Percentiles rank a stretch among this genome's conserved stretches.
phyloP scores from a whole-genome alignment of 2,329 filamentous ascomycete genomes.

The Fusarium burgessii region DNA sequence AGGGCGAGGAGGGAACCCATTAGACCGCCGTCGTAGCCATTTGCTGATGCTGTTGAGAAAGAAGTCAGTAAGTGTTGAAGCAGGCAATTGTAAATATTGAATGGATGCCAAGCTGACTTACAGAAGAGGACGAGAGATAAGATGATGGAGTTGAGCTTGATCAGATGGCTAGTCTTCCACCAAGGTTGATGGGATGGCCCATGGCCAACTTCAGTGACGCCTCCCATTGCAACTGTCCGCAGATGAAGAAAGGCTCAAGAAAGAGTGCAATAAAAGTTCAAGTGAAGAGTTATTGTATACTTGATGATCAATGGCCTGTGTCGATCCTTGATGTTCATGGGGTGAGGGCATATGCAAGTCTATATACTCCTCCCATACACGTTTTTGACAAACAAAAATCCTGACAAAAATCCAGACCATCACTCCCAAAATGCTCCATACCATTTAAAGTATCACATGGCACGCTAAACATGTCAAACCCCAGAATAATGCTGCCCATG shows the following conservation, averaged over 20 bases:
- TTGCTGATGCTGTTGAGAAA: background rate
- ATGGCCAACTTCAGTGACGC: background rate
- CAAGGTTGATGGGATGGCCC: background rate
- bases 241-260: accelerated
- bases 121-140: background rate
- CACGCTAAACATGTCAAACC: conserved; percentile 3
- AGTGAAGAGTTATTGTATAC: too few species aligned
- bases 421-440: background rate
- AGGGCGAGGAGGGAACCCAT: conserved; percentile 35
- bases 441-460: conserved; percentile 4
- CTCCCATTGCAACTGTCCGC: background rate
- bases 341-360: background rate
- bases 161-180: background rate
- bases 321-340: background rate
- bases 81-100: too few species aligned
- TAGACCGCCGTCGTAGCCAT: conserved; percentile 16
- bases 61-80: background rate
- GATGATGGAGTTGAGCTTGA: conserved; percentile 15
- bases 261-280: too few species aligned
- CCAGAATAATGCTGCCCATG: conserved; percentile 18
- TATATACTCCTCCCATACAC: background rate
- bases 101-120: background rate
- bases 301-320: background rate
- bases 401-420: background rate
- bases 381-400: background rate